phyloP scores from a whole-genome alignment of 2,329 filamentous ascomycete species.

The Ilyonectria sp. region DNA sequence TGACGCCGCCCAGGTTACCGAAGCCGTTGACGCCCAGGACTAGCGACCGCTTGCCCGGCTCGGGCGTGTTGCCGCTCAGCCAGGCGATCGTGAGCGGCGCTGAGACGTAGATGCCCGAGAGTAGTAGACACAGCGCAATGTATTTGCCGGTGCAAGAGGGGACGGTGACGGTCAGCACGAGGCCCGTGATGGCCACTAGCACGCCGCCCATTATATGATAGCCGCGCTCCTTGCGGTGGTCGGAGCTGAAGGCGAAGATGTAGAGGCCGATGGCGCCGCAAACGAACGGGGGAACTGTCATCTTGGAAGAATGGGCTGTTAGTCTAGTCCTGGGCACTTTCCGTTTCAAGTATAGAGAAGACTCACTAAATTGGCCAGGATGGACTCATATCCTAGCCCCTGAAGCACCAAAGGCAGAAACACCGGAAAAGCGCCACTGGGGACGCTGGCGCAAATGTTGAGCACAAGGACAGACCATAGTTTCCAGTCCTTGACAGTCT shows the following conservation, averaged over 20 bases:
- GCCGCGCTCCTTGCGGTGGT: conserved; percentile 44
- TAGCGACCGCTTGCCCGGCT: conserved; percentile 47
- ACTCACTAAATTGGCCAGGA: conserved; percentile 45
- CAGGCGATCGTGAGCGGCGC: conserved; percentile 48
- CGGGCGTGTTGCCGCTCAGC: conserved; percentile 49
- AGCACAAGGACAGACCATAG: conserved; percentile 45
- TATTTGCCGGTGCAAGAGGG: conserved; percentile 41
- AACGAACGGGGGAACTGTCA: conserved; percentile 48
- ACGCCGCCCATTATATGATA: conserved; percentile 46
- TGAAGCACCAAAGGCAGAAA: conserved; percentile 48
- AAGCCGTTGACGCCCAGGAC: conserved; percentile 49
- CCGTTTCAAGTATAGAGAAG: not conserved
- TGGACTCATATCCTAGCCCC: conserved; percentile 47
- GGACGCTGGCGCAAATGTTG: conserved; percentile 48
- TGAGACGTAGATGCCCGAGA: conserved; percentile 46
- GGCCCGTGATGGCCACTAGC: conserved; percentile 42
- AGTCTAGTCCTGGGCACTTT: not conserved
- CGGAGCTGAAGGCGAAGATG: conserved; percentile 46
- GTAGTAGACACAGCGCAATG: conserved; percentile 45
- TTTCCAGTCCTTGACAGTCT: conserved; percentile 49
- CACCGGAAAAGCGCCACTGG: conserved; percentile 46
- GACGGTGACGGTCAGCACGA: conserved; percentile 45
- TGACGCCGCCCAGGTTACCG: conserved; percentile 47
- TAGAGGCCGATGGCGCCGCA: conserved; percentile 48
- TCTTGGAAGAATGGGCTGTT: conserved; percentile 26